Evolutionary conservation across 331 rosid genomes (phyloP).

Genomic region (Quercus tomentella): DNA sequence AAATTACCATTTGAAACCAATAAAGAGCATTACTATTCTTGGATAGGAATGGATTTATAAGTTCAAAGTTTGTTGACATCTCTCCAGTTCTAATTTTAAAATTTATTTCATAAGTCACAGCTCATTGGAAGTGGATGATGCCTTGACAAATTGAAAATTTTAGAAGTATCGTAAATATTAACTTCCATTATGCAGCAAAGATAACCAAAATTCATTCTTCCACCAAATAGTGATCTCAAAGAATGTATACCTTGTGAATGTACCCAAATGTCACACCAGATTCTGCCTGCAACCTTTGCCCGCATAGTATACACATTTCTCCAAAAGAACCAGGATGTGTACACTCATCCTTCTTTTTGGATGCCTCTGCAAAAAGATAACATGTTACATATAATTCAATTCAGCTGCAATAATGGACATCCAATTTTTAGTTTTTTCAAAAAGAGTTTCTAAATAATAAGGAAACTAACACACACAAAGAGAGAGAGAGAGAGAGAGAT

Average conservation of each 20-base stretch:
- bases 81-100: background rate
- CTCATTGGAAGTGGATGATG: background rate
- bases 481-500: too few species aligned
- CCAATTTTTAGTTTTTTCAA: background rate
- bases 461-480: too few species aligned
- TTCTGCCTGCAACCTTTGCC: slow-evolving; percentile 56
- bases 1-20: background rate
- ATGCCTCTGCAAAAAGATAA: slow-evolving; percentile 32
- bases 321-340: slow-evolving; percentile 80
- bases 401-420: background rate
- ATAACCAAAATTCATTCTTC: background rate
- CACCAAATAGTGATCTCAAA: slow-evolving; percentile 8
- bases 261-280: slow-evolving; percentile 78
- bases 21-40: background rate
- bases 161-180: background rate
- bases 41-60: background rate
- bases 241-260: slow-evolving; percentile 63
- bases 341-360: slow-evolving; percentile 37
- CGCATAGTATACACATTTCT: slow-evolving; percentile 67
- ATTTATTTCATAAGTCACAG: background rate
- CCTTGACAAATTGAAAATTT: background rate
- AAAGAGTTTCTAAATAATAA: background rate
- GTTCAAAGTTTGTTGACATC: background rate
- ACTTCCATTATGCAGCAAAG: background rate
- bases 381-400: background rate